Conservation (phyloP, 257 asterid species). For the Datura wrightii region DNA sequence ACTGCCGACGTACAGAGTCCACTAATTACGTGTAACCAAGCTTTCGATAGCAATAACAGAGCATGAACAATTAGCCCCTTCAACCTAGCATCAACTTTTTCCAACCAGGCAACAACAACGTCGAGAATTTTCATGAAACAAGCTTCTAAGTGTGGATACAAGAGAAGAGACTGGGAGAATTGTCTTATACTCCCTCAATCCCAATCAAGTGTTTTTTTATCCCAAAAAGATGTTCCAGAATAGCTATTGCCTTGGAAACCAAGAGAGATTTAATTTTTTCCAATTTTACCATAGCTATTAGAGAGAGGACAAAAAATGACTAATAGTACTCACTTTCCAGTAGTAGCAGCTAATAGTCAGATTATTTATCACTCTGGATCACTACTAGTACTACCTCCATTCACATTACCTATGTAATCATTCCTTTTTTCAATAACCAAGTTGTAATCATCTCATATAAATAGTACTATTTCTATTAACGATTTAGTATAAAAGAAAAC, state of each 20-base stretch:
- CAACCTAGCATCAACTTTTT: constrained; percentile 2
- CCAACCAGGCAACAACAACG: background rate
- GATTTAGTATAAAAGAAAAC: no score
- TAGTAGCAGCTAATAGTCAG: no score
- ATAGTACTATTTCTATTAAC: no score
- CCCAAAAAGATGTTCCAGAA: background rate
- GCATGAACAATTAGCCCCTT: background rate
- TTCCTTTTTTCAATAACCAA: no score
- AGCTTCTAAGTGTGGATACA: background rate
- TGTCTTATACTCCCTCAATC: background rate
- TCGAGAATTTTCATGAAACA: background rate
- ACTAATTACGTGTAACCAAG: background rate
- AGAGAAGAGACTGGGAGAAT: background rate
- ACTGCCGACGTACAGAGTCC: background rate
- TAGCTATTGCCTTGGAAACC: background rate
- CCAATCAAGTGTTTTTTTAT: background rate
- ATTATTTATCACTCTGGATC: no score
- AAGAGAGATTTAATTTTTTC: background rate
- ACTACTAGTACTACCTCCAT: no score
- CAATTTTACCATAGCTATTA: background rate
- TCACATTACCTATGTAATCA: no score
- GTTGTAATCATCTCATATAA: no score
- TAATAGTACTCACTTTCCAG: background rate
- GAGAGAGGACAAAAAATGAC: background rate
- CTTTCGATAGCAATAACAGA: background rate